phyloP scores from a whole-genome alignment of 1,284 basidiomycete genomes.

The Ustilago shanxiensis region DNA sequence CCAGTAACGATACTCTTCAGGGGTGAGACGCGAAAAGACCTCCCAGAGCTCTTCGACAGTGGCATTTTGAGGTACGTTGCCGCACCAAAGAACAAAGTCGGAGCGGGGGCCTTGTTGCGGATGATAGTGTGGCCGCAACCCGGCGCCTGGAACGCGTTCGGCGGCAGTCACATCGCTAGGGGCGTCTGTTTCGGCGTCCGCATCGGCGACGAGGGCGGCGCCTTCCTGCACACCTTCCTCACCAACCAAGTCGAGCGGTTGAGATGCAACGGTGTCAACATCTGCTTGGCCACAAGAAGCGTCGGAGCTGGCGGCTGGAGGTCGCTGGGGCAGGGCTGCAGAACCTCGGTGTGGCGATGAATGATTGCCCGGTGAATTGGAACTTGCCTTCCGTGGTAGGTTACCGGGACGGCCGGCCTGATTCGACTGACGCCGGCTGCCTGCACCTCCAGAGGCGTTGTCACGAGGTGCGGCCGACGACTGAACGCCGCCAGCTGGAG shows the following conservation, averaged over 20 bases:
- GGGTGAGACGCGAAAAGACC: slow-evolving; percentile 76
- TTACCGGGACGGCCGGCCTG: slow-evolving; percentile 19
- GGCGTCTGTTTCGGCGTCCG: slow-evolving; percentile 8
- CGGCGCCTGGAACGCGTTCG: slow-evolving; percentile 42
- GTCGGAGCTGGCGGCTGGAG: slow-evolving; percentile 4
- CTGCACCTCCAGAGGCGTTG: slow-evolving; percentile 4
- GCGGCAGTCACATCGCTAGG: slow-evolving; percentile 11
- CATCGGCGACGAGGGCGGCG: slow-evolving; percentile 10
- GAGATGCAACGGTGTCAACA: neutral
- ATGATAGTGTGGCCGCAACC: slow-evolving; percentile 47
- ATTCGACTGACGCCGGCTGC: slow-evolving; percentile 25
- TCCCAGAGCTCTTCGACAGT: slow-evolving; percentile 88
- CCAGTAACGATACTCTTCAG: slow-evolving; percentile 33
- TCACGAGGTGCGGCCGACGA: slow-evolving; percentile 10
- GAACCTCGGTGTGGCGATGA: slow-evolving; percentile 21
- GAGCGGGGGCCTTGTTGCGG: slow-evolving; percentile 75
- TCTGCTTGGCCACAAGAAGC: slow-evolving; percentile 1
- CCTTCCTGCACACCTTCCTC: slow-evolving; percentile 4
- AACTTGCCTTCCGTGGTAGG: slow-evolving; percentile 18
- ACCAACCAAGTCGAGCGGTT: slow-evolving; percentile 2
- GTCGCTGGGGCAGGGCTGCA: slow-evolving; percentile 22
- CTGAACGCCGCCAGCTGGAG: neutral
- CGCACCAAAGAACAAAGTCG: slow-evolving; percentile 96
- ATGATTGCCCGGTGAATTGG: slow-evolving; percentile 29
- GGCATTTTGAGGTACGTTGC: slow-evolving; percentile 85